Evolutionary conservation across 306 rosid genomes (phyloP).

Genomic region (Castanea sativa): DNA sequence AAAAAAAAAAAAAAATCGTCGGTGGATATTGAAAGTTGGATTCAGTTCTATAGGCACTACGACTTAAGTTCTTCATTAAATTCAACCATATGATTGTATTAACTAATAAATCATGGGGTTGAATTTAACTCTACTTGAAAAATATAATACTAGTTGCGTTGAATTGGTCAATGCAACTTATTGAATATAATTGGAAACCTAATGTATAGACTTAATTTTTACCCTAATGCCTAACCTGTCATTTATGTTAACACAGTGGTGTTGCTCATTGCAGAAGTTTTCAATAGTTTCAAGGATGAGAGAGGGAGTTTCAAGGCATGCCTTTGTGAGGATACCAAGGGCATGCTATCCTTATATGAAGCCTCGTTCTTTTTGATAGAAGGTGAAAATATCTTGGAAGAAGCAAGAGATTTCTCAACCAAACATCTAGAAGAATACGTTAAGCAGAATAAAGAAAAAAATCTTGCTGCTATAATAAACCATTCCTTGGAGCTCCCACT

Average conservation of each 20-base stretch:
- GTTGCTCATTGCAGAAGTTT: slow-evolving; percentile 10
- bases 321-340: not conserved
- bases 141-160: too few relatives aligned
- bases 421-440: slow-evolving; percentile 3
- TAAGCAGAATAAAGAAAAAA: not conserved
- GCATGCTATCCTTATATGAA: slow-evolving; percentile 32
- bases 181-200: too few relatives aligned
- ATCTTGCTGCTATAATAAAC: not conserved
- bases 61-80: too few relatives aligned
- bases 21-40: too few relatives aligned
- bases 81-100: too few relatives aligned
- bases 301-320: not conserved
- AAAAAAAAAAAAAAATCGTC: too few relatives aligned
- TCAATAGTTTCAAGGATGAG: slow-evolving; percentile 19
- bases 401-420: slow-evolving; percentile 20
- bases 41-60: too few relatives aligned
- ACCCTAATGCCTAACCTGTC: too few relatives aligned
- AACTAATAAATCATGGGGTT: too few relatives aligned
- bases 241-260: not conserved
- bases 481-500: slow-evolving; percentile 41
- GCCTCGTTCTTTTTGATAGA: slow-evolving; percentile 26
- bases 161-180: too few relatives aligned
- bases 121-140: too few relatives aligned
- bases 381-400: slow-evolving; percentile 28
- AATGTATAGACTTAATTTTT: too few relatives aligned